These are phyloP conservation scores for Trypanosomatidae sp. DNA, from an alignment of 208 protist genomes.

Conservation along the genomic window DNA sequence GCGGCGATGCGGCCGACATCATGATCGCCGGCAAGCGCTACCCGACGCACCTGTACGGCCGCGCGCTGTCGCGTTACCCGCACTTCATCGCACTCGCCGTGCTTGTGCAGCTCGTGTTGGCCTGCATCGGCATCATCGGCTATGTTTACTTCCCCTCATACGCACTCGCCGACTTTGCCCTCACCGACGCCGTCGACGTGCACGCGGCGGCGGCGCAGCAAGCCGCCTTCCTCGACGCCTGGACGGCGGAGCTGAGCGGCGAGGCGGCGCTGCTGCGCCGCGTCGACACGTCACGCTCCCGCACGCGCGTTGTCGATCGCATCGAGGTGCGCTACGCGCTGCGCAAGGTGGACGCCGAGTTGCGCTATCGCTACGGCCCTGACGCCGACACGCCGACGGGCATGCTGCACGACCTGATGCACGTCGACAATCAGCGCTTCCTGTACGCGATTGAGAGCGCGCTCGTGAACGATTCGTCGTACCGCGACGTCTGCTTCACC, in stretches of 20 bases:
- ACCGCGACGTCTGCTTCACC: constrained; percentile 20
- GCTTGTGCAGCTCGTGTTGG: background rate
- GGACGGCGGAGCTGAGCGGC: constrained; percentile 1
- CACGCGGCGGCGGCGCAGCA: constrained; percentile 5
- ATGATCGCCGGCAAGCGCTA: no score
- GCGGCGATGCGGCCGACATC: no score
- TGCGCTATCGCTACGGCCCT: no score
- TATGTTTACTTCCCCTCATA: constrained; percentile 10
- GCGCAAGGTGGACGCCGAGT: no score
- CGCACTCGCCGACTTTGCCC: constrained; percentile 24
- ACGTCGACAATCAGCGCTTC: constrained; percentile 2
- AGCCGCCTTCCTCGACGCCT: constrained; percentile 6
- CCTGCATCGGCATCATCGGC: constrained; percentile 16
- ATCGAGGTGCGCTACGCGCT: no score
- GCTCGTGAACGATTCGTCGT: background rate
- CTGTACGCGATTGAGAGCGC: constrained; percentile 1
- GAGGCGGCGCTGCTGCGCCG: background rate
- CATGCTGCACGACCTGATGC: background rate
- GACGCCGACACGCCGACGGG: no score
- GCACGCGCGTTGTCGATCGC: background rate
- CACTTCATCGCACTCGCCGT: background rate
- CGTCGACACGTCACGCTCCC: background rate
- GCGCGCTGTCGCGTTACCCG: no score
- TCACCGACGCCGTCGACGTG: constrained; percentile 7
- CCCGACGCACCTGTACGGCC: no score